Evolutionary conservation across 805 yeast genomes (phyloP), one percentile per base, ranked within the genome.

Genomic region (Kodamaea hsintzibuensis): DNA sequence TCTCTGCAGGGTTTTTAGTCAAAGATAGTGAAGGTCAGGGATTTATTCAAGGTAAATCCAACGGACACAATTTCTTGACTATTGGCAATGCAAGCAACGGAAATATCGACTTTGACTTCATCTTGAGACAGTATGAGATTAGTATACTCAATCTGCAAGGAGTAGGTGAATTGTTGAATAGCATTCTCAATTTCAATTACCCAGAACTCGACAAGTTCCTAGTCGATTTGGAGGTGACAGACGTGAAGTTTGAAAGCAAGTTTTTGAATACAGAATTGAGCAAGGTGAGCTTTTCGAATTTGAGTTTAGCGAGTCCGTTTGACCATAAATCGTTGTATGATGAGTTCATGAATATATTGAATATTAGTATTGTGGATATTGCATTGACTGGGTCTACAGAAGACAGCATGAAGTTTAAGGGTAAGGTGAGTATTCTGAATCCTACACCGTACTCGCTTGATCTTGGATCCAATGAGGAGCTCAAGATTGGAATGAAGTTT

Each of bases 371-470:
- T 3, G 53, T 13, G 9, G 39, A 51, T 33, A 43, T 55, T 35
- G 37, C 54, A 3, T 62, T 72, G n/a, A 50, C 72, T 12, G 64
- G 66, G 1, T 68, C 81, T 0, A 57, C 62, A 8, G 38, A 51
- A 1, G 54, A 59, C 0, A 19, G 45, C 3, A 14, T 48, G 9
- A 9, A 19, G 17, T 30, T 48, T 16, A 38, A n/a, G 12, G 45
- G 71, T 30, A 73, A 68, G 42, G 33, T 72, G 4, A 66, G 64
- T 14, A 35, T 78, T 2, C 37, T 51, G 10, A 79, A 77, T 56
- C 78, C 80, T 0, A 57, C 72, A 18, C 57, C 57, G 16, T 48
- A 61, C 7, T 62, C 69, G 1, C 42, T 70, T 13, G 65, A 60
- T 2, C 35, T 70, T 13, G 51, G 51, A 3, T 62, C 68, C 4